phyloP scores from a whole-genome alignment of 495 filamentous ascomycete genomes.

The Aspergillus carlsbadensis region DNA sequence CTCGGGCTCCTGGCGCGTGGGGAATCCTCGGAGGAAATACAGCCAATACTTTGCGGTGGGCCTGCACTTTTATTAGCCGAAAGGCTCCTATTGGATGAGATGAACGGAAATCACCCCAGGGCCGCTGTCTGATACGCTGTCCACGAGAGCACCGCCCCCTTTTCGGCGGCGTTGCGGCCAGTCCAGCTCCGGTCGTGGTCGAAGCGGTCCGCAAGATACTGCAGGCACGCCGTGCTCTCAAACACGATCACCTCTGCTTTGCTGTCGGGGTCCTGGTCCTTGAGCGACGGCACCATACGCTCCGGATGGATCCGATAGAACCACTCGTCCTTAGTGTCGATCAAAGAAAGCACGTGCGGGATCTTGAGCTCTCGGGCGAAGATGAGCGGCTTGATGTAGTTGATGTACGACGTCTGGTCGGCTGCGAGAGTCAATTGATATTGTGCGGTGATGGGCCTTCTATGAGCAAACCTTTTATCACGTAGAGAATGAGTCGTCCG shows the following conservation, averaged over 20 bases:
- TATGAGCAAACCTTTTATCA: not conserved
- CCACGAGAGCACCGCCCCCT: not conserved
- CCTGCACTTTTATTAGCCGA: too few species aligned
- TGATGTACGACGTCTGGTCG: not conserved
- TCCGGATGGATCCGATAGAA: constrained; percentile 1
- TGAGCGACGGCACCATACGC: not conserved
- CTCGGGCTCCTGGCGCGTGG: not conserved
- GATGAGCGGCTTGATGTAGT: constrained; percentile 3
- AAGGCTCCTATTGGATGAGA: not conserved
- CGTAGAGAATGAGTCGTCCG: not conserved
- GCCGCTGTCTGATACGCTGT: constrained; percentile 2
- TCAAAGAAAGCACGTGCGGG: not conserved
- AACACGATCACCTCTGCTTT: not conserved
- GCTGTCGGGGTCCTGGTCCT: not conserved
- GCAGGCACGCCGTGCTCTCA: constrained; percentile 4
- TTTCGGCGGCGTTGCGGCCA: not conserved
- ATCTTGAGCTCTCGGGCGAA: not conserved
- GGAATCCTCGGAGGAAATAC: constrained; percentile 1
- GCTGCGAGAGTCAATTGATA: not conserved
- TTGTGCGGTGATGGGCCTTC: not conserved
- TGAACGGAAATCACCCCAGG: not conserved
- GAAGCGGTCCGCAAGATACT: constrained; percentile 1
- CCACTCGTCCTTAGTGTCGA: not conserved
- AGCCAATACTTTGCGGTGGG: constrained; percentile 7
- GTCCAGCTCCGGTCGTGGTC: not conserved